A percentile compares a stretch with the other conserved stretches of the same genome.
Conservation (phyloP, 352 stramenopile genomes). For the Peronospora destructor region DNA sequence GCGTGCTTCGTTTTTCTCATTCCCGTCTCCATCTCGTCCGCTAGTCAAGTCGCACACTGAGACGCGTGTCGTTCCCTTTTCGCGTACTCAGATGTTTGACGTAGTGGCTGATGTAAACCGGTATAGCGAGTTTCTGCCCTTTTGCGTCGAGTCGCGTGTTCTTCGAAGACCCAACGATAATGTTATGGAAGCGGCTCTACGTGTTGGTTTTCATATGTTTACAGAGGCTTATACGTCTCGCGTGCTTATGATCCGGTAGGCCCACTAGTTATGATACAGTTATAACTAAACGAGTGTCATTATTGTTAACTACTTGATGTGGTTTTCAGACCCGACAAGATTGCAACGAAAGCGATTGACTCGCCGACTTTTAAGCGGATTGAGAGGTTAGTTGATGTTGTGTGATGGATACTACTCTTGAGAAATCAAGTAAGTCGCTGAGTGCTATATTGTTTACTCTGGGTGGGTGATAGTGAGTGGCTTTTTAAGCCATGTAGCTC, state of each 20-base stretch:
- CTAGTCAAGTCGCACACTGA: slow-evolving; percentile 70
- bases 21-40: slow-evolving; percentile 39
- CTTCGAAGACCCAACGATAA: slow-evolving; percentile 64
- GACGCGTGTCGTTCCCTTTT: slow-evolving; percentile 70
- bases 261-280: not conserved
- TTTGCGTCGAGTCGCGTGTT: slow-evolving; percentile 74
- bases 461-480: slow-evolving; percentile 49
- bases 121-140: slow-evolving; percentile 75
- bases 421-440: slow-evolving; percentile 6
- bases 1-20: slow-evolving; percentile 48
- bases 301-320: not conserved
- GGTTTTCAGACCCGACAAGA: slow-evolving; percentile 47
- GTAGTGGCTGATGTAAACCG: slow-evolving; percentile 66
- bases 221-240: slow-evolving; percentile 79
- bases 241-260: slow-evolving; percentile 66
- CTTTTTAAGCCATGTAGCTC: slow-evolving; percentile 43
- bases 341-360: slow-evolving; percentile 69
- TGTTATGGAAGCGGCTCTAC: slow-evolving; percentile 69
- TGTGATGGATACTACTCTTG: not conserved
- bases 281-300: not conserved
- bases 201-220: slow-evolving; percentile 76
- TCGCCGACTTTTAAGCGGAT: slow-evolving; percentile 84
- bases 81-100: slow-evolving; percentile 70
- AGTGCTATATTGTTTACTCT: not conserved
- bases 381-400: slow-evolving; percentile 45